phyloP scores from a whole-genome alignment of 108 stramenopile species.

The Mayamaea pseudoterrestris region DNA sequence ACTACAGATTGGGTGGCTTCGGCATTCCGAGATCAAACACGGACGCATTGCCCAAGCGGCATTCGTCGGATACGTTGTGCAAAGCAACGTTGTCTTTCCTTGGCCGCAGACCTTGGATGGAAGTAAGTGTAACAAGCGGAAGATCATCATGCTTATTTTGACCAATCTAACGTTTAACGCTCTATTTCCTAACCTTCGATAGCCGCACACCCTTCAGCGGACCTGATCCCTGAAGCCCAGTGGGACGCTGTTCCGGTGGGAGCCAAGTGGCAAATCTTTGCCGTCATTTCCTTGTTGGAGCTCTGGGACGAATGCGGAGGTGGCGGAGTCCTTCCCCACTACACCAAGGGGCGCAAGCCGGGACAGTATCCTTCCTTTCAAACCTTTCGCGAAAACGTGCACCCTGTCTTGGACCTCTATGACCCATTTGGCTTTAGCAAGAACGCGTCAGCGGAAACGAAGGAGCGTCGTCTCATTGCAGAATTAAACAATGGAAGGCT shows the following conservation, averaged over 20 bases:
- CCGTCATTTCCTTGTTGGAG: conserved; percentile 68
- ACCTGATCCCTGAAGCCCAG: conserved; percentile 64
- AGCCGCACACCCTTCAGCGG: conserved; percentile 61
- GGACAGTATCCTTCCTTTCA: conserved; percentile 40
- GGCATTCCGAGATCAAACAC: conserved; percentile 70
- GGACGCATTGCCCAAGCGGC: conserved; percentile 77
- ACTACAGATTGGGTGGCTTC: conserved; percentile 42
- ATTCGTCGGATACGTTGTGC: conserved; percentile 68
- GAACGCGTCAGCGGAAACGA: conserved; percentile 45
- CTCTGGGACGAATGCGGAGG: conserved; percentile 17
- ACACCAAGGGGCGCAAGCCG: conserved; percentile 48
- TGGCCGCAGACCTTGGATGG: conserved; percentile 53
- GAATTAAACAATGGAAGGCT: conserved; percentile 45
- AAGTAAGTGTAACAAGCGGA: too few species aligned
- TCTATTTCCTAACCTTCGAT: too few species aligned
- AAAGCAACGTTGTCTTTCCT: conserved; percentile 70
- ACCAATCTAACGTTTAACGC: too few species aligned
- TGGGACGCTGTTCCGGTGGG: conserved; percentile 77
- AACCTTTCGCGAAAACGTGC: conserved; percentile 27
- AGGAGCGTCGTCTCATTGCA: conserved; percentile 36
- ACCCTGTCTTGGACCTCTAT: conserved; percentile 62
- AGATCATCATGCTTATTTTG: too few species aligned
- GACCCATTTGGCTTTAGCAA: conserved; percentile 60
- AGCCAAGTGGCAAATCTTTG: conserved; percentile 76
- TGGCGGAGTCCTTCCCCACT: too few species aligned